phyloP scores from a whole-genome alignment of 129 eudicot genomes.

The Chrysanthemum makinoi region DNA sequence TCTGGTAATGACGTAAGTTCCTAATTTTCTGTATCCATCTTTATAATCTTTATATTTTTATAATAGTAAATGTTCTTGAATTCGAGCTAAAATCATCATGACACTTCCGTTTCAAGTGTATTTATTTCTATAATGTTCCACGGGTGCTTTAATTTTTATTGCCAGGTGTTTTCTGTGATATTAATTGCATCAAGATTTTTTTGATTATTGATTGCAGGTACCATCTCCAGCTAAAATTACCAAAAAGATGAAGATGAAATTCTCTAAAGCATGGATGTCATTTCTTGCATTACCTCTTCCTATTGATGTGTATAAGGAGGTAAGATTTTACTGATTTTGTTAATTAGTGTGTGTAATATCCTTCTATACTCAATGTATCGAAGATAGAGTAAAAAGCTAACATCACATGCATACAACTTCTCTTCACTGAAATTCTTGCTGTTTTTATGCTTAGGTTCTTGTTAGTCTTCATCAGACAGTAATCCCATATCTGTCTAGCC shows the following conservation, averaged over 20 bases:
- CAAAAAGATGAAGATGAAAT: constrained; percentile 77
- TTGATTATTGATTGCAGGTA: constrained; percentile 37
- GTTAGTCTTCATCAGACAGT: constrained; percentile 70
- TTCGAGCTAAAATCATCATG: too few species aligned
- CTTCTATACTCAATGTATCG: background rate
- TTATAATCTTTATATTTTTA: background rate
- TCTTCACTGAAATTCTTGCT: constrained; percentile 13
- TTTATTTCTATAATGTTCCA: background rate
- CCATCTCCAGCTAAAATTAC: constrained; percentile 44
- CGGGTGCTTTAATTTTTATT: background rate
- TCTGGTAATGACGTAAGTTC: constrained; percentile 41
- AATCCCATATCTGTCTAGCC: constrained; percentile 80
- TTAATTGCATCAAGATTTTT: constrained; percentile 37
- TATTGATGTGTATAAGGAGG: constrained; percentile 94
- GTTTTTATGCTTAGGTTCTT: constrained; percentile 67
- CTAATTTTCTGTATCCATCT: constrained; percentile 1
- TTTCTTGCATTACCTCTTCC: constrained; percentile 84
- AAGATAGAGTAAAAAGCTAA: constrained; percentile 12
- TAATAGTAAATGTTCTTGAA: background rate
- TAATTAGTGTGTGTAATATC: background rate
- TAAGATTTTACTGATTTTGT: constrained; percentile 23
- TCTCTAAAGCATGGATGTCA: constrained; percentile 86
- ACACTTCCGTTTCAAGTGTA: background rate
- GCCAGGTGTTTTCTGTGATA: constrained; percentile 3
- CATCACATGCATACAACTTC: constrained; percentile 1